These are phyloP conservation scores for Cenococcum geophilum DNA, from an alignment of 495 filamentous ascomycete species.

Conservation along the genomic window DNA sequence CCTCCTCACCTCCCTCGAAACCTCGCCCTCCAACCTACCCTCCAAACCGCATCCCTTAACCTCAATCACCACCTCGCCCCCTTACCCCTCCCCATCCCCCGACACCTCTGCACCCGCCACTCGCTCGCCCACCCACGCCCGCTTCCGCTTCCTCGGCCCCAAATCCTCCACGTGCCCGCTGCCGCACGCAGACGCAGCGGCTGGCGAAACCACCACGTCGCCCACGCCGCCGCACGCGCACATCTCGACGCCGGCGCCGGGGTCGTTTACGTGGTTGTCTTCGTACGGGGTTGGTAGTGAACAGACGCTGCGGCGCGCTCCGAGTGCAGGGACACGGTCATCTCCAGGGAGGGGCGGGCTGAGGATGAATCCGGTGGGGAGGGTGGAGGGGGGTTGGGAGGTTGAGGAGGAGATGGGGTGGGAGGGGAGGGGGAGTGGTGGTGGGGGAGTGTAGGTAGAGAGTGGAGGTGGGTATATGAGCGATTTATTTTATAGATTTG, in stretches of 20 bases:
- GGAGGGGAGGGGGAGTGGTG: background rate
- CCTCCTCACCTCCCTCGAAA: constrained; percentile 25
- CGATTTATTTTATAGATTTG: no score
- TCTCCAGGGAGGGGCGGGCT: constrained; percentile 11
- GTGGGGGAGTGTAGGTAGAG: background rate
- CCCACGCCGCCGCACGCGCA: no score
- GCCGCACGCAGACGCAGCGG: background rate
- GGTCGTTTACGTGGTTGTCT: no score
- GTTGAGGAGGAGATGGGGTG: background rate
- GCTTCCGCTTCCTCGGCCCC: background rate
- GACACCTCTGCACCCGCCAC: background rate
- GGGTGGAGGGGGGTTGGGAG: constrained; percentile 7
- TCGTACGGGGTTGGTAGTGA: background rate
- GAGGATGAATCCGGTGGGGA: constrained; percentile 12
- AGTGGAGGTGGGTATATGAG: no score
- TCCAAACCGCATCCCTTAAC: background rate
- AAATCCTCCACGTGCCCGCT: background rate
- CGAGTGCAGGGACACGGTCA: no score
- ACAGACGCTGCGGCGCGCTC: background rate
- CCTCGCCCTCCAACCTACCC: background rate
- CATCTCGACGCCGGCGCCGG: no score
- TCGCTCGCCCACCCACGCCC: background rate
- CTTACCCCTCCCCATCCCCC: background rate
- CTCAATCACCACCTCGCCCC: background rate
- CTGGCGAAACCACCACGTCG: no score